Evolutionary conservation across 352 stramenopile genomes (phyloP), one percentile per base, ranked within the genome.

Genomic region (Blastocystis sp.): DNA sequence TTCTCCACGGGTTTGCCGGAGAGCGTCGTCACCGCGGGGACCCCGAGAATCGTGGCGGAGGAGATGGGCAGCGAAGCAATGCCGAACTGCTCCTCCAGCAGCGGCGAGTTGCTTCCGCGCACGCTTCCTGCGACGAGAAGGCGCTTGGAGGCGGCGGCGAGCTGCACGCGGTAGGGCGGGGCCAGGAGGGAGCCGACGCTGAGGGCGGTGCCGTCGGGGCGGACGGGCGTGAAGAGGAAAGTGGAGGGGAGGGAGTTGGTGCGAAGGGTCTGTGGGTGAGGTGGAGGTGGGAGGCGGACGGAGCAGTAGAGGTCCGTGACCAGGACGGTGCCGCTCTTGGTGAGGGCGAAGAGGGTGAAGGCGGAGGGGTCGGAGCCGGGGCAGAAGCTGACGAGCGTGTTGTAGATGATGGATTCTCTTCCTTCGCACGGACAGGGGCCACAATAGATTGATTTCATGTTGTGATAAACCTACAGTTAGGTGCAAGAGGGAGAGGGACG

Each of bases 261-360:
- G 11, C 4, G 62, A 41, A 69, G 23, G 19, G 21, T 21, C 71
- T 81, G 45, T 19, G 23, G 43, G 28, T 81, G 2, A 81, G 38
- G 21, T 2, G 45, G 53, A 23, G n/a, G n/a, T 40, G 52, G n/a
- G 28, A 41, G 28, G 7, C 10, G 21, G 48, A 81, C 71, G 28
- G 43, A 23, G 43, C n/a, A 65, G 43, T 23, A 21, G 23, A 81
- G 60, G 43, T 81, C 71, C 9, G n/a, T 41, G 17, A 81, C 45
- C 38, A 45, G 17, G 2, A 81, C 3, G 28, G 38, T 21, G 60
- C 71, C 56, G 17, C 38, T 43, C 7, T 7, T 10, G 66, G 64
- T 60, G 14, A 81, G n/a, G 19, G 48, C 71, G 45, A 81, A 81
- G 41, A 81, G 53, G 2, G 64, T 71, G 21, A 38, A 14, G n/a